Percentiles rank a stretch among this genome's conserved stretches.
Conservation (phyloP, 2,329 filamentous ascomycete genomes). For the Penicillium vulpinum region DNA sequence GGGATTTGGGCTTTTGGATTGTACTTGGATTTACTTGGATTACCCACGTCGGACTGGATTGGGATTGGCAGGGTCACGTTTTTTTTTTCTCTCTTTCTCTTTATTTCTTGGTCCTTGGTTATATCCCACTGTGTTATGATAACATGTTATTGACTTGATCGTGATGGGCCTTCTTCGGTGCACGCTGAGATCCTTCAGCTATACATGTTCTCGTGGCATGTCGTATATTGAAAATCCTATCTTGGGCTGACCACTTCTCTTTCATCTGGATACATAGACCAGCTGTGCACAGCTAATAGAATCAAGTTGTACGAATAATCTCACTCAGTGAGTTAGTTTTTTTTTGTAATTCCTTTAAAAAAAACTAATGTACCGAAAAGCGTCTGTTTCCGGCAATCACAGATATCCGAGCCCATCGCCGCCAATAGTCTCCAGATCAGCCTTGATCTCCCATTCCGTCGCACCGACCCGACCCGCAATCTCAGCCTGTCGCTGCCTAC, state of each 20-base stretch:
- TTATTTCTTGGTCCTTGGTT: constrained; percentile 18
- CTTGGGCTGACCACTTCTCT: neutral
- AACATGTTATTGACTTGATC: constrained; percentile 21
- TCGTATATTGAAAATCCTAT: constrained; percentile 12
- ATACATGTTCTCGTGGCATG: constrained; percentile 1
- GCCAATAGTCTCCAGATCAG: constrained; percentile 66
- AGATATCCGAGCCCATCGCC: constrained; percentile 61
- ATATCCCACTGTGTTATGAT: constrained; percentile 32
- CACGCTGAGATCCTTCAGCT: neutral
- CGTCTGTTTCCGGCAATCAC: constrained; percentile 17
- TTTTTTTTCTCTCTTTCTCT: neutral
- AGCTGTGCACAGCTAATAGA: neutral
- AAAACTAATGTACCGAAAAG: neutral
- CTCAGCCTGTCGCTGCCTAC: constrained; percentile 69
- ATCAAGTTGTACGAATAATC: neutral
- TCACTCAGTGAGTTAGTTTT: neutral
- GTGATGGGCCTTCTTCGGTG: neutral
- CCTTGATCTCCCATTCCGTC: constrained; percentile 65
- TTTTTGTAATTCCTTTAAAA: neutral
- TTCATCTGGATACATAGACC: neutral
- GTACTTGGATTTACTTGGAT: neutral
- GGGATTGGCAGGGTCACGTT: neutral
- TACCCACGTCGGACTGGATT: neutral
- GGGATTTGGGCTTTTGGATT: neutral
- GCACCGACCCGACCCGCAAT: constrained; percentile 72